Base-by-base conservation (phyloP, 78 protist species). In the Pelomyxa schiedti region DNA sequence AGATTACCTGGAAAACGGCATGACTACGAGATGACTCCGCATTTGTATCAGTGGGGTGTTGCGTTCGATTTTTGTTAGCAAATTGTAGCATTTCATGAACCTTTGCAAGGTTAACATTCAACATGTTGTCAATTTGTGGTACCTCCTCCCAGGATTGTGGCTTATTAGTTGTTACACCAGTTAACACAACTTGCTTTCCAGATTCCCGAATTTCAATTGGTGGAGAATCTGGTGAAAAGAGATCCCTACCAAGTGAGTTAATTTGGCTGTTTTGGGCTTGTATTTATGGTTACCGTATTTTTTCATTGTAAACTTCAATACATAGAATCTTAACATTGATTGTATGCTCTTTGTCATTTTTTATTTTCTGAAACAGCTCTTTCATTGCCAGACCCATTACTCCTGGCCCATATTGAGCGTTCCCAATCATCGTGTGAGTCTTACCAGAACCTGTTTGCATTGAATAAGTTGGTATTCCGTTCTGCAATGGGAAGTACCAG, bases 261-360 rank as follows among this genome's bases (percentile, higher is more conserved):
- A n/a, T n/a, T n/a, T n/a, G n/a, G n/a, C n/a, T n/a, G n/a, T n/a
- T n/a, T n/a, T n/a, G n/a, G n/a, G n/a, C n/a, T n/a, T n/a, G n/a
- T n/a, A n/a, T n/a, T n/a, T n/a, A n/a, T n/a, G n/a, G n/a, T n/a
- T n/a, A n/a, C n/a, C n/a, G n/a, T n/a, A 91, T 70, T n/a, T 75
- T 75, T 53, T 97, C 97, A 66, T 93, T 95, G 79, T 95, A 94
- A 6, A 95, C 90, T 79, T 90, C 88, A 16, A 16, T 47, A 47
- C 58, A 16, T 0, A 90, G 63, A 71, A 88, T 93, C 16, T 94
- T 69, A 53, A 94, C 70, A 3, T 70, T 39, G 1, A 92, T 28
- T 24, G 5, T 42, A 41, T n/a, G 16, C 24, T 67, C 37, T 1
- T 39, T 47, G 22, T 72, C 90, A 0, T 5, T 26, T 2, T 37